These are phyloP conservation scores for Thelephora terrestris DNA, from an alignment of 1,284 basidiomycete genomes.

Conservation along the genomic window DNA sequence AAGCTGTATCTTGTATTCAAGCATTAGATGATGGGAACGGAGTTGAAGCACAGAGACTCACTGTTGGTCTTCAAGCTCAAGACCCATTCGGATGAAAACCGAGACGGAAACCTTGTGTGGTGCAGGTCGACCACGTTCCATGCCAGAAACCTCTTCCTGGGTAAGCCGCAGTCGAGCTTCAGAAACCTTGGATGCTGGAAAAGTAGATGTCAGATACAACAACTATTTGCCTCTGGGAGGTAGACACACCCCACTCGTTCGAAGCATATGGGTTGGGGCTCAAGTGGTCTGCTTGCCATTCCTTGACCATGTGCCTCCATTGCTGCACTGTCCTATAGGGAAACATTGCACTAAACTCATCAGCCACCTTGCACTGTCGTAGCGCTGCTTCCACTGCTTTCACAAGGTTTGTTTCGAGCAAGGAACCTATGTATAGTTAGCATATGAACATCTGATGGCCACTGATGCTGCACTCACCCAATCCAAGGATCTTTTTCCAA, in stretches of 20 bases:
- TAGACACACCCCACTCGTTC: too few relatives aligned
- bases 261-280: constrained; percentile 11
- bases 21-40: not conserved
- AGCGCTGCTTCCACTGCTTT: not conserved
- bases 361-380: not conserved
- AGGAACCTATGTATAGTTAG: not conserved
- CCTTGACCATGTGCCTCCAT: constrained; percentile 9
- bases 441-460: constrained; percentile 4
- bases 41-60: constrained; percentile 2
- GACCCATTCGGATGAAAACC: constrained; percentile 7
- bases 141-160: constrained; percentile 7
- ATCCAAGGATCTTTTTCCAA: constrained; percentile 15
- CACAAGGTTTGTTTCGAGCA: not conserved
- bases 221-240: too few relatives aligned
- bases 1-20: not conserved
- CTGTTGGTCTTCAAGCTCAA: constrained; percentile 13
- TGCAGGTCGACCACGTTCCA: not conserved
- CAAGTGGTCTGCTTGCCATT: constrained; percentile 8
- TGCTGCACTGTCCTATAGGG: not conserved
- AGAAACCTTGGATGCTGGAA: constrained; percentile 7
- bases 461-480: constrained; percentile 5
- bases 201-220: too few relatives aligned
- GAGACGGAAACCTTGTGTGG: constrained; percentile 5
- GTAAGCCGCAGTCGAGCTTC: constrained; percentile 9
- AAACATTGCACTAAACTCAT: constrained; percentile 6